phyloP scores from a whole-genome alignment of 148 eudicot species.

The Vaccinium macrocarpon region DNA sequence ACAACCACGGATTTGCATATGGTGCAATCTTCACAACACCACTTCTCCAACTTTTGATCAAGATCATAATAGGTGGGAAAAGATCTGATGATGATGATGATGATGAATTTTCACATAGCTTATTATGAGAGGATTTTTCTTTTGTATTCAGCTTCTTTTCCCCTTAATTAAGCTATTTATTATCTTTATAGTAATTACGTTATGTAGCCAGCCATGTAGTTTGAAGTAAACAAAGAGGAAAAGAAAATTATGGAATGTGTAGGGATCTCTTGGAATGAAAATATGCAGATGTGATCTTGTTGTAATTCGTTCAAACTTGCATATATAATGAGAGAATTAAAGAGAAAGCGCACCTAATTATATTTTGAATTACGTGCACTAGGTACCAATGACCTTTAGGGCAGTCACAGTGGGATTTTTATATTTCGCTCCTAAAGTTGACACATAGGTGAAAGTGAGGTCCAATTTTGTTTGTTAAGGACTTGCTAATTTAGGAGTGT shows the following conservation, averaged over 20 bases:
- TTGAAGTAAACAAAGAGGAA: conserved; percentile 5
- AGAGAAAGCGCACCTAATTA: too few relatives aligned
- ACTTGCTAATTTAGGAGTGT: too few relatives aligned
- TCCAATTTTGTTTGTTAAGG: too few relatives aligned
- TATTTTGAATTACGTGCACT: too few relatives aligned
- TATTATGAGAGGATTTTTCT: background rate
- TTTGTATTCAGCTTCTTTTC: background rate
- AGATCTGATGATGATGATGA: background rate
- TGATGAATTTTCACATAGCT: background rate
- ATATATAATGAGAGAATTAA: too few relatives aligned
- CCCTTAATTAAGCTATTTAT: background rate
- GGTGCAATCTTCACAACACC: conserved; percentile 68
- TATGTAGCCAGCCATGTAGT: background rate
- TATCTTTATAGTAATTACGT: background rate
- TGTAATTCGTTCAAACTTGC: background rate
- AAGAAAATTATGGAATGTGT: background rate
- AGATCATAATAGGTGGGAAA: background rate
- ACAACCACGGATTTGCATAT: conserved; percentile 62
- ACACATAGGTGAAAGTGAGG: too few relatives aligned
- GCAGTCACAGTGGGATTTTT: too few relatives aligned
- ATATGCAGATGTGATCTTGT: background rate
- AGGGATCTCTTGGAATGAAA: background rate
- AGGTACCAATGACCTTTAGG: too few relatives aligned
- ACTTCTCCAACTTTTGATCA: conserved; percentile 56
- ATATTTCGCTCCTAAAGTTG: too few relatives aligned